phyloP scores from a whole-genome alignment of 108 stramenopile species.

The Schizochytrium sp. region DNA sequence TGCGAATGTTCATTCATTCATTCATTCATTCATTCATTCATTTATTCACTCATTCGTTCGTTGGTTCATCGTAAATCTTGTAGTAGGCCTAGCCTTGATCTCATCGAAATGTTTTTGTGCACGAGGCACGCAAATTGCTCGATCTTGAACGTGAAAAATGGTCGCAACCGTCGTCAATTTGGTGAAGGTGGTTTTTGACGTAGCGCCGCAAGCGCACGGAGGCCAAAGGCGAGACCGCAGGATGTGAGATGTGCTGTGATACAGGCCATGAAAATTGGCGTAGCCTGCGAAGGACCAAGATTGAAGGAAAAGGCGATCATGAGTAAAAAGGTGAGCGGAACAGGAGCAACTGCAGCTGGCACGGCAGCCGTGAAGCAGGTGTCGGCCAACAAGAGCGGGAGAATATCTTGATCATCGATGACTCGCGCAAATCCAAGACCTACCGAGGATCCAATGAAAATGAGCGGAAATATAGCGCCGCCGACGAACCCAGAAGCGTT shows the following conservation, averaged over 20 bases:
- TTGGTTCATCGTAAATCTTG: too few species aligned
- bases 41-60: too few species aligned
- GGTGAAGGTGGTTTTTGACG: too few species aligned
- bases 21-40: too few species aligned
- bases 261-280: neutral
- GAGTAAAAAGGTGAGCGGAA: neutral
- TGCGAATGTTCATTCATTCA: too few species aligned
- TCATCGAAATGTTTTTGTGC: too few species aligned
- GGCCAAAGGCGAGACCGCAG: neutral
- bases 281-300: neutral
- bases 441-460: neutral
- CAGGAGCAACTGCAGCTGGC: neutral
- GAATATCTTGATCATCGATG: neutral
- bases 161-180: too few species aligned
- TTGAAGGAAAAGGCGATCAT: slow-evolving; percentile 9
- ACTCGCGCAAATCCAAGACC: neutral
- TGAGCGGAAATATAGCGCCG: neutral
- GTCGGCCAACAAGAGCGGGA: neutral
- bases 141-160: too few species aligned
- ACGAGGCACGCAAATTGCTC: too few species aligned
- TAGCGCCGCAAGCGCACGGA: neutral
- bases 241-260: neutral
- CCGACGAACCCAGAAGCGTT: neutral
- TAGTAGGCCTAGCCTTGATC: too few species aligned
- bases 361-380: neutral